phyloP scores from a whole-genome alignment of 768 basidiomycete genomes.

The Hygrocybe coccinea region DNA sequence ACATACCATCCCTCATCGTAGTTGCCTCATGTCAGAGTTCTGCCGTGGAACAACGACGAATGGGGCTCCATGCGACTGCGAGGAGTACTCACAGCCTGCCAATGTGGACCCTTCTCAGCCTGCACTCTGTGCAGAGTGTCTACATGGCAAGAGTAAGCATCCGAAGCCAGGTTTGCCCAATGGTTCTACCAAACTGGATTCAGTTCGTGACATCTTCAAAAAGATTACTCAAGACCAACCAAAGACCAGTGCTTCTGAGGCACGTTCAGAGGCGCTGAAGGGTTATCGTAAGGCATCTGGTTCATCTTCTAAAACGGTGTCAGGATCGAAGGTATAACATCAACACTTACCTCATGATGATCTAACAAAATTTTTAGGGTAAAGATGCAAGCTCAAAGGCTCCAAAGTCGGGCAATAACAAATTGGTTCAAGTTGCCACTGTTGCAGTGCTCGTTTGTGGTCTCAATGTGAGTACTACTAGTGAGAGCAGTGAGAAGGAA shows the following conservation, averaged over 20 bases:
- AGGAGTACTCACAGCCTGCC: no score
- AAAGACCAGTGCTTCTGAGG: background rate
- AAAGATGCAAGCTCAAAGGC: background rate
- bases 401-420: background rate
- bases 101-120: no score
- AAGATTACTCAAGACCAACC: background rate
- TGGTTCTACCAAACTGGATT: background rate
- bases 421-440: background rate
- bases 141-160: no score
- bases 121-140: no score
- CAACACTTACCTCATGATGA: background rate
- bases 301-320: background rate
- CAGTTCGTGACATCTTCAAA: background rate
- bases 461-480: background rate
- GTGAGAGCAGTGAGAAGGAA: background rate
- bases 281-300: background rate
- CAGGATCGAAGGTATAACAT: background rate
- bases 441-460: background rate
- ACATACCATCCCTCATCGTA: no score
- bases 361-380: background rate
- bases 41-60: no score
- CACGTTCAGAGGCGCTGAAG: background rate
- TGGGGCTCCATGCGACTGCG: no score
- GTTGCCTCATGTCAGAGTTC: no score
- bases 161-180: no score